Percentiles rank a stretch among this genome's conserved stretches.
These are phyloP conservation scores for Rhodotorula sphaerocarpa DNA, from an alignment of 768 basidiomycete species.

Conservation along the genomic window DNA sequence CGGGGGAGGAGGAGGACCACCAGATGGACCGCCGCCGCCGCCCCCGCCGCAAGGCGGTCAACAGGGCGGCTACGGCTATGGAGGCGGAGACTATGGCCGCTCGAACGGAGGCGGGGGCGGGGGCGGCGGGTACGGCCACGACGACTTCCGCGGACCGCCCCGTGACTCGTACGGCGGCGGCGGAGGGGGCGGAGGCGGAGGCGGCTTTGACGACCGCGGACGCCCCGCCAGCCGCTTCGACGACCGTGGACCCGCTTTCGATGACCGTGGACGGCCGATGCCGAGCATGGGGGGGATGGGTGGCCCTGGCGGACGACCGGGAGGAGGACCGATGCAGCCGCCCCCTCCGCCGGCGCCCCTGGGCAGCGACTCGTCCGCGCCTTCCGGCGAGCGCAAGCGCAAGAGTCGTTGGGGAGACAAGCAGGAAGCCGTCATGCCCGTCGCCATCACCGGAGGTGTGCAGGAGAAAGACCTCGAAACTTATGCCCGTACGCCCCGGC, in stretches of 20 bases:
- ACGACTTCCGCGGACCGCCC: neutral
- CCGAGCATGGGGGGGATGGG: no score
- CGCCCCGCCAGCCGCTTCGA: constrained; percentile 15
- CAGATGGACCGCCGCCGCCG: constrained; percentile 3
- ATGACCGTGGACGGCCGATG: neutral
- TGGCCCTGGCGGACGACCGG: neutral
- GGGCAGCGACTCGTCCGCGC: constrained; percentile 2
- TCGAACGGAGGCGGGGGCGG: neutral
- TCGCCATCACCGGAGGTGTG: constrained; percentile 81
- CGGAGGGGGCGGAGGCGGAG: neutral
- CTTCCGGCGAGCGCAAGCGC: constrained; percentile 64
- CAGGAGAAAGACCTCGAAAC: constrained; percentile 94
- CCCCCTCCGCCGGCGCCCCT: neutral
- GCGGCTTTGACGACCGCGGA: constrained; percentile 20
- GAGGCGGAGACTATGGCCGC: neutral
- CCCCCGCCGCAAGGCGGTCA: neutral
- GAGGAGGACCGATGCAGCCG: neutral
- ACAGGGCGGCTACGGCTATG: neutral
- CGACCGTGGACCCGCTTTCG: constrained; percentile 17
- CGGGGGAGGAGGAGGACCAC: constrained; percentile 12
- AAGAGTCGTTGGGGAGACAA: constrained; percentile 95
- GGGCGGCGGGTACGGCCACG: constrained; percentile 2
- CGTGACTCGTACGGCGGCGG: neutral
- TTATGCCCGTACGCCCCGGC: constrained; percentile 57
- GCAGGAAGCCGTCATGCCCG: constrained; percentile 74